Evolutionary conservation across 1,284 basidiomycete genomes (phyloP).

Genomic region (Marasmius oreades): DNA sequence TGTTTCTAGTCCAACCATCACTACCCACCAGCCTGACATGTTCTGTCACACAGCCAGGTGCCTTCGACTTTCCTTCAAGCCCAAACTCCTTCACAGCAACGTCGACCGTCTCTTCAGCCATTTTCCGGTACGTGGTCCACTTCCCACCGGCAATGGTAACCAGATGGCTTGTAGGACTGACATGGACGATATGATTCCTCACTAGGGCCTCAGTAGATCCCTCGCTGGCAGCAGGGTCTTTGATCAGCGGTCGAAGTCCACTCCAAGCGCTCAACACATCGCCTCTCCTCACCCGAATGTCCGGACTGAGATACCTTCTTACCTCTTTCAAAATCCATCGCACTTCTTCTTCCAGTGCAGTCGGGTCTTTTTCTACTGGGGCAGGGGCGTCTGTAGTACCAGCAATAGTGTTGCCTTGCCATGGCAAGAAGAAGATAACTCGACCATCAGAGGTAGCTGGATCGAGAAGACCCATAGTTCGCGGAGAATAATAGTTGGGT

Average conservation of each 20-base stretch:
- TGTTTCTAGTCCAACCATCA: conserved; percentile 92
- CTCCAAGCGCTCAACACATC: conserved; percentile 97
- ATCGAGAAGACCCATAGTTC: conserved; percentile 94
- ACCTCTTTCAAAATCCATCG: conserved; percentile 96
- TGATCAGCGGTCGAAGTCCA: conserved; percentile 87
- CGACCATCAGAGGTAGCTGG: conserved; percentile 95
- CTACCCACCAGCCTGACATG: conserved; percentile 86
- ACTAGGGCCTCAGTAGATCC: conserved; percentile 85
- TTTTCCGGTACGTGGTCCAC: conserved; percentile 97
- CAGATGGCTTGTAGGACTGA: conserved; percentile 70
- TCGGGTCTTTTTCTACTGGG: conserved; percentile 74
- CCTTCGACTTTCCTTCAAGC: conserved; percentile 52
- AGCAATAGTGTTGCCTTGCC: conserved; percentile 97
- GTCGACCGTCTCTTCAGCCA: conserved; percentile 97
- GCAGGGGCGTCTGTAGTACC: conserved; percentile 93
- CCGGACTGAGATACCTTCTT: conserved; percentile 83
- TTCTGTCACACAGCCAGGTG: conserved; percentile 73
- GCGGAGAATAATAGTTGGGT: conserved; percentile 95
- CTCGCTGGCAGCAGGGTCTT: conserved; percentile 68
- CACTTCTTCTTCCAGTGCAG: conserved; percentile 91
- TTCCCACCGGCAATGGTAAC: conserved; percentile 97
- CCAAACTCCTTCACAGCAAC: conserved; percentile 79
- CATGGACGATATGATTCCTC: conserved; percentile 92
- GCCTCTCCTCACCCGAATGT: conserved; percentile 92
- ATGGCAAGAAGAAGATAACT: conserved; percentile 98